Percentiles rank a stretch among this genome's conserved stretches.
phyloP scores from a whole-genome alignment of 495 filamentous ascomycete genomes.

The Xylaria palmicola region DNA sequence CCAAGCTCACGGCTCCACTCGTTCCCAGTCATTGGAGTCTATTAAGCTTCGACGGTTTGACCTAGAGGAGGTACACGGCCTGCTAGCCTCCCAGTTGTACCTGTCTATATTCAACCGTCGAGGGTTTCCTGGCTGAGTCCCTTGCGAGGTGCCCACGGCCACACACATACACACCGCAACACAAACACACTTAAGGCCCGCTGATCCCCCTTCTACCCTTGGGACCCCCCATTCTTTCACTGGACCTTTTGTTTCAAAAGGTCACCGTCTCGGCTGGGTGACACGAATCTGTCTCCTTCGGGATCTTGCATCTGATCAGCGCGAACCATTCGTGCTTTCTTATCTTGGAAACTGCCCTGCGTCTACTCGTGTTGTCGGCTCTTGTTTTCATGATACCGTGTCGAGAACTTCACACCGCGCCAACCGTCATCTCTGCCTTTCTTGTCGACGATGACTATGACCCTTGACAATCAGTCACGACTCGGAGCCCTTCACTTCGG shows the following conservation, averaged over 20 bases:
- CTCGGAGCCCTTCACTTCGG: conserved; percentile 83
- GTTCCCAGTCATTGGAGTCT: conserved; percentile 42
- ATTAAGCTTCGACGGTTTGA: conserved; percentile 43
- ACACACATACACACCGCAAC: conserved; percentile 68
- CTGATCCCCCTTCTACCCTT: conserved; percentile 65
- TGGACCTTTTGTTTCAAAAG: conserved; percentile 29
- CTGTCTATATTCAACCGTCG: conserved; percentile 25
- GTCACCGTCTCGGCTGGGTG: conserved; percentile 35
- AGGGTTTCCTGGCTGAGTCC: conserved; percentile 38
- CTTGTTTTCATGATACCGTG: conserved; percentile 3
- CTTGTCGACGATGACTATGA: conserved; percentile 69
- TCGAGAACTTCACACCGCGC: conserved; percentile 2
- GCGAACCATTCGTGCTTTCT: conserved; percentile 35
- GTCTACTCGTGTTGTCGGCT: conserved; percentile 1
- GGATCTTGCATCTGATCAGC: conserved; percentile 55
- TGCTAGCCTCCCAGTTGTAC: conserved; percentile 23
- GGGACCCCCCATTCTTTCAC: conserved; percentile 44
- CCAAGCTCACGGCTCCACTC: conserved; percentile 39
- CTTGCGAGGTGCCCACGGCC: conserved; percentile 34
- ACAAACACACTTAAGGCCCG: conserved; percentile 69
- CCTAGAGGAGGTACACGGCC: conserved; percentile 33
- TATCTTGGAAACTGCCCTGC: conserved; percentile 6
- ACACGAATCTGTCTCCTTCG: conserved; percentile 40
- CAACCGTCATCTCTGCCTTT: conserved; percentile 12
- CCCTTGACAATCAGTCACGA: conserved; percentile 83